These are phyloP conservation scores for Pochonia chlamydosporia DNA, from an alignment of 2,329 filamentous ascomycete genomes.

Conservation along the genomic window DNA sequence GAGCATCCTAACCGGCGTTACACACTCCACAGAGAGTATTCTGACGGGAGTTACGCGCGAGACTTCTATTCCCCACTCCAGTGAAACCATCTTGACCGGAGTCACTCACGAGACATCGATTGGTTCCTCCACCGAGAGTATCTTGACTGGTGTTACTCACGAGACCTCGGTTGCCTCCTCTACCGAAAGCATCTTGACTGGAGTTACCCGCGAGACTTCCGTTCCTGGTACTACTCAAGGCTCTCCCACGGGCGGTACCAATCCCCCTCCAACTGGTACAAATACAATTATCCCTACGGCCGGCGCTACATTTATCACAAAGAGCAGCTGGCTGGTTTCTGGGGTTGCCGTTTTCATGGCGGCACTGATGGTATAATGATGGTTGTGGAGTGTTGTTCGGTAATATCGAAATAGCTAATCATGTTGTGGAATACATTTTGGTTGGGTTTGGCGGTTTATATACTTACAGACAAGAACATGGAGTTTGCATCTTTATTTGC, in stretches of 20 bases:
- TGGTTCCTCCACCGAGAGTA: not conserved
- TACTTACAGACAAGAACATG: no score
- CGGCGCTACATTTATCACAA: not conserved
- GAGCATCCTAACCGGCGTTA: not conserved
- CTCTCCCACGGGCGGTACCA: not conserved
- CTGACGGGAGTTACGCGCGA: not conserved
- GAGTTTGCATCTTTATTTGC: no score
- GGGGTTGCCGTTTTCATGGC: not conserved
- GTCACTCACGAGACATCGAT: not conserved
- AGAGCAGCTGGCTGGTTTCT: not conserved
- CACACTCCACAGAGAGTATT: not conserved
- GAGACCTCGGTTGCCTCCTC: not conserved
- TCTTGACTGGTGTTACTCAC: not conserved
- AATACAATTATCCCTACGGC: not conserved
- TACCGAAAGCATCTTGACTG: not conserved
- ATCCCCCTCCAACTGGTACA: not conserved
- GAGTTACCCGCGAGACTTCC: not conserved
- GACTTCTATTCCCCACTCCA: not conserved
- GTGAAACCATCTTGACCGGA: conserved; percentile 2
- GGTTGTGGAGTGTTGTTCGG: no score
- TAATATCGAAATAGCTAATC: no score
- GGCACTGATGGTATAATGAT: not conserved
- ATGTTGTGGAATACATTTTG: no score
- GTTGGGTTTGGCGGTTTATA: no score
- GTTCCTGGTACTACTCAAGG: not conserved